Percentiles rank a stretch among this genome's conserved stretches.
These are phyloP conservation scores for Amborella trichopoda DNA, from an alignment of 164 flowering plant genomes.

Conservation along the genomic window DNA sequence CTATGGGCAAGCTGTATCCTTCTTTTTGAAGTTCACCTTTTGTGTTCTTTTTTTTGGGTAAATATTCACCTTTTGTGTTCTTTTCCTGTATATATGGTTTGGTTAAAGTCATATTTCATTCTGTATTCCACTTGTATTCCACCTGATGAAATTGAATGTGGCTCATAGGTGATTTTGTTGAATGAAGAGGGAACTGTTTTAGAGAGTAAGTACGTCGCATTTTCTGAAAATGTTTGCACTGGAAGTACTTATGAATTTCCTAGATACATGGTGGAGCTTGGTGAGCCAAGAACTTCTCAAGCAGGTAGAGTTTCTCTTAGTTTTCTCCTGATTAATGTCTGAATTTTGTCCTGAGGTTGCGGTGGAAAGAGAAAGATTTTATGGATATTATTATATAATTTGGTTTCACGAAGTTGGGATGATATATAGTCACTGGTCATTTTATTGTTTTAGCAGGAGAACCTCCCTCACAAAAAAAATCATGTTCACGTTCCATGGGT, in stretches of 20 bases:
- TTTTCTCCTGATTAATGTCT: not conserved
- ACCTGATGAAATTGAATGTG: not conserved
- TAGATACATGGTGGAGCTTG: slow-evolving; percentile 28
- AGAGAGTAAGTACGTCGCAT: slow-evolving; percentile 18
- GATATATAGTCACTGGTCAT: not conserved
- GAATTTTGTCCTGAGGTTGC: not conserved
- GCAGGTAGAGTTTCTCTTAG: slow-evolving; percentile 6
- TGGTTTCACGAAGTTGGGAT: not conserved
- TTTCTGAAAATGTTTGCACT: slow-evolving; percentile 16
- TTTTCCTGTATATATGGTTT: not conserved
- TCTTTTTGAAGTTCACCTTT: not conserved
- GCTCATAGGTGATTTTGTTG: slow-evolving; percentile 25
- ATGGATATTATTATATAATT: not conserved
- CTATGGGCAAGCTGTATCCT: too few relatives aligned
- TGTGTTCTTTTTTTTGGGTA: not conserved
- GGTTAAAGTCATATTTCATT: not conserved
- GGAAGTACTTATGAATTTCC: slow-evolving; percentile 18
- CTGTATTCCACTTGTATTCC: not conserved
- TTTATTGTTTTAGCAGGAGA: too few relatives aligned
- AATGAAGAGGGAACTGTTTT: slow-evolving; percentile 21
- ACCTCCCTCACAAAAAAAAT: too few relatives aligned
- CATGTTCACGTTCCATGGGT: slow-evolving; percentile 13
- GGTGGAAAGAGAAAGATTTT: not conserved
- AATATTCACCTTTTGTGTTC: not conserved
- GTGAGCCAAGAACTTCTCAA: slow-evolving; percentile 11